Conservation (phyloP, 805 yeast genomes). For the Metschnikowia drakensbergensis region DNA sequence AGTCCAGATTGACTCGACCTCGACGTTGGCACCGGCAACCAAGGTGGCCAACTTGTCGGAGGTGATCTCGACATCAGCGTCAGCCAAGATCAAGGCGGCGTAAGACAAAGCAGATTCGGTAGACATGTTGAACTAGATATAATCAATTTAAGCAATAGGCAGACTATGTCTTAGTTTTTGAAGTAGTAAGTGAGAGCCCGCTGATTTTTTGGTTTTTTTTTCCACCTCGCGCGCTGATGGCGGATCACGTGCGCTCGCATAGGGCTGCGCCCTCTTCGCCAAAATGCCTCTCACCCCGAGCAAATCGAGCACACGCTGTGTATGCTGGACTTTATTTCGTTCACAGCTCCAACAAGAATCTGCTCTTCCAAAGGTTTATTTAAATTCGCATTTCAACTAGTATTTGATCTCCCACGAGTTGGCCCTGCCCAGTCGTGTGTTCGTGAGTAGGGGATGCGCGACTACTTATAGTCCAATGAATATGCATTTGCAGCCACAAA, state of each 20-base stretch:
- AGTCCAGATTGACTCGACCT: conserved; percentile 46
- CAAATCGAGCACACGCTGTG: not conserved
- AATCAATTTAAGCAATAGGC: conserved; percentile 48
- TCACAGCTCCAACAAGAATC: not conserved
- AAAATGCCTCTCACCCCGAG: not conserved
- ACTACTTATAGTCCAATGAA: not conserved
- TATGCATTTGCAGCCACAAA: not conserved
- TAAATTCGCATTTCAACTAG: not conserved
- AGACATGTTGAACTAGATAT: conserved; percentile 48
- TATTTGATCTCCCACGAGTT: not conserved
- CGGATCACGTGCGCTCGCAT: conserved; percentile 13
- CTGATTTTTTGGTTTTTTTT: conserved; percentile 12
- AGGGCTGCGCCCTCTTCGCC: conserved; percentile 10
- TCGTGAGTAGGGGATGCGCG: not conserved
- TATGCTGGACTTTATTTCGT: not conserved
- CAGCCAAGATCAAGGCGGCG: conserved; percentile 50
- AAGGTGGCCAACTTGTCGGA: conserved; percentile 43
- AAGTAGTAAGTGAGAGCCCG: conserved; percentile 9
- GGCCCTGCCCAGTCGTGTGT: too few species aligned
- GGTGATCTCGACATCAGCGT: conserved; percentile 44
- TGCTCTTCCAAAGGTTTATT: not conserved
- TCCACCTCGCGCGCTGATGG: conserved; percentile 5
- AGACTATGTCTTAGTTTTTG: conserved; percentile 45
- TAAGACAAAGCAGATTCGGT: conserved; percentile 47
- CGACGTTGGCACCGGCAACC: conserved; percentile 40